A percentile compares a stretch with the other conserved stretches of the same genome.
These are phyloP conservation scores for Xylaria palmicola DNA, from an alignment of 495 filamentous ascomycete genomes.

Conservation along the genomic window DNA sequence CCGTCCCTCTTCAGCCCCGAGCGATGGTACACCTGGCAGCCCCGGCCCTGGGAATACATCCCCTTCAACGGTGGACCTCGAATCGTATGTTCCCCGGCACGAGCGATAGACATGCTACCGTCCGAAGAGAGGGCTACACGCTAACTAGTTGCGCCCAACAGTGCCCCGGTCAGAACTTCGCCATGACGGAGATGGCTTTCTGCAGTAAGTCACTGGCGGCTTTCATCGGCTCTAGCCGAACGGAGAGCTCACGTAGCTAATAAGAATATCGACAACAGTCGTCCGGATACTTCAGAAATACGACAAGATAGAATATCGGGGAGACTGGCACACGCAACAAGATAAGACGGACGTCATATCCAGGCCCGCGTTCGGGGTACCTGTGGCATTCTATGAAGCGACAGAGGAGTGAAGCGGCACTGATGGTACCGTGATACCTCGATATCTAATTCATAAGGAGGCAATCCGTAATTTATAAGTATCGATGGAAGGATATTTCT, in stretches of 20 bases:
- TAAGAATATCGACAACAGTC: conserved; percentile 24
- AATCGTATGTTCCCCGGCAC: conserved; percentile 22
- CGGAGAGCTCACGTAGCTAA: neutral
- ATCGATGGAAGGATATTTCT: no score
- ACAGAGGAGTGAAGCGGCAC: neutral
- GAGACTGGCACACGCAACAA: conserved; percentile 40
- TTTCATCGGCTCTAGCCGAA: conserved; percentile 29
- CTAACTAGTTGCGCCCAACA: neutral
- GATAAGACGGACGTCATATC: conserved; percentile 41
- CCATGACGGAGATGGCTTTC: conserved; percentile 55
- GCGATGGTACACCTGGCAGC: conserved; percentile 54
- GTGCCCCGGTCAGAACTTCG: conserved; percentile 54
- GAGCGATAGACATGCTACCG: neutral
- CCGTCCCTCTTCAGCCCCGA: conserved; percentile 53
- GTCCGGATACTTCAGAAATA: conserved; percentile 63
- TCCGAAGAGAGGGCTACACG: neutral
- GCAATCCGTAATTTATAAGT: no score
- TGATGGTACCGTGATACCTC: no score
- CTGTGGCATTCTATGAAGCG: conserved; percentile 37
- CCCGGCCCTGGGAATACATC: conserved; percentile 60
- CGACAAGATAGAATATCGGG: conserved; percentile 49
- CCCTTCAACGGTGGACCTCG: conserved; percentile 62
- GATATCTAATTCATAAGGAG: no score
- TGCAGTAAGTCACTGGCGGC: conserved; percentile 27
- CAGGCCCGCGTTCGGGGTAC: conserved; percentile 38